Percentiles rank a stretch among this genome's conserved stretches.
These are phyloP conservation scores for Sugiyamaella novakii DNA, from an alignment of 1,139 yeast genomes.

Conservation along the genomic window DNA sequence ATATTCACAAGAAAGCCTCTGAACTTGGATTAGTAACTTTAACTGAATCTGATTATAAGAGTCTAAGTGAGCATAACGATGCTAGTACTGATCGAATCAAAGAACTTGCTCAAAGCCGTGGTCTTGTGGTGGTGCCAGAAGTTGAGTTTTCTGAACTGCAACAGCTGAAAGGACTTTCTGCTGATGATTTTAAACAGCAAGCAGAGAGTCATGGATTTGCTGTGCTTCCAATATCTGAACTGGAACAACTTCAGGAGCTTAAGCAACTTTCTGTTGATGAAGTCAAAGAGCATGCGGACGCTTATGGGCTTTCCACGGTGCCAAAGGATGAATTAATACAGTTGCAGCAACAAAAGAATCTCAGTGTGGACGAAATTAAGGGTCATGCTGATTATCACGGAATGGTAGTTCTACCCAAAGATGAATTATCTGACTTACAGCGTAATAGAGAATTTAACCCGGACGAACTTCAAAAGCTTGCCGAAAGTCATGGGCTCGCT, in stretches of 20 bases:
- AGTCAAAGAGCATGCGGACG: conserved; percentile 31
- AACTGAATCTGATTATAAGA: conserved; percentile 28
- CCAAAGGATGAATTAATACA: conserved; percentile 28
- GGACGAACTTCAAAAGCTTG: conserved; percentile 25
- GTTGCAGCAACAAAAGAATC: conserved; percentile 25
- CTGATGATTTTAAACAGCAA: conserved; percentile 28
- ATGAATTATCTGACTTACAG: conserved; percentile 21
- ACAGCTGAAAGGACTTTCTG: conserved; percentile 6
- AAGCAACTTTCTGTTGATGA: conserved; percentile 31
- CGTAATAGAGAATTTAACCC: conserved; percentile 11
- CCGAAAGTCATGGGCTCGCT: conserved; percentile 26
- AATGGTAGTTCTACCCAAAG: conserved; percentile 34
- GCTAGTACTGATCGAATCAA: conserved; percentile 26
- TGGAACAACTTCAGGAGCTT: conserved; percentile 24
- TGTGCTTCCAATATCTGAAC: conserved; percentile 23
- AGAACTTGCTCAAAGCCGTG: conserved; percentile 32
- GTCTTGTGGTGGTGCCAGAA: conserved; percentile 36
- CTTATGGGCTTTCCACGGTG: conserved; percentile 37
- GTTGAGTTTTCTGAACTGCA: conserved; percentile 9
- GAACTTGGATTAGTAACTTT: conserved; percentile 32
- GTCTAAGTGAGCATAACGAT: conserved; percentile 25
- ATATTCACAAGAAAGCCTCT: conserved; percentile 33
- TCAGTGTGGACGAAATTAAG: conserved; percentile 25
- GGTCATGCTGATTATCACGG: conserved; percentile 35
- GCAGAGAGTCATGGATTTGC: conserved; percentile 17